Evolutionary conservation across 371 early-diverging fungal genomes (phyloP).

Genomic region (Apophysomyces trapeziformis): DNA sequence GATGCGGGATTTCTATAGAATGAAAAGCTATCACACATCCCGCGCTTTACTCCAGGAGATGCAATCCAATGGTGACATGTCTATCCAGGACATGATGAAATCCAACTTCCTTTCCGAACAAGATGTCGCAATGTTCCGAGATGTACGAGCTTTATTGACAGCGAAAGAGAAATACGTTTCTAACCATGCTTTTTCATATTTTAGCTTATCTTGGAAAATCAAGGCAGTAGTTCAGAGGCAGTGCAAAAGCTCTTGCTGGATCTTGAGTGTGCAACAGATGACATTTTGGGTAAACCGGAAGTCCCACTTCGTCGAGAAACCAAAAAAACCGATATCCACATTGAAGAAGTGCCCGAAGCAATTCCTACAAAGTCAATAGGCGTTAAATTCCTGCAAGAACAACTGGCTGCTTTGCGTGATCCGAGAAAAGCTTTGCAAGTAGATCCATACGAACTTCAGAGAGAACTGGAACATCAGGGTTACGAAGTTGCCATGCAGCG

Average conservation of each 20-base stretch:
- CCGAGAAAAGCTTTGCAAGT: conserved; percentile 42
- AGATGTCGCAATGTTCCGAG: conserved; percentile 50
- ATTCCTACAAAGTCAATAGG: conserved; percentile 67
- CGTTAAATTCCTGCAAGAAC: conserved; percentile 76
- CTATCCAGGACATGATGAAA: conserved; percentile 44
- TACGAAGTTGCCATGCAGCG: conserved; percentile 78
- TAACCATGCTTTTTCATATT: background rate
- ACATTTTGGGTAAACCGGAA: conserved; percentile 25
- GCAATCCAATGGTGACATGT: conserved; percentile 46
- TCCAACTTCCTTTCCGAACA: conserved; percentile 48
- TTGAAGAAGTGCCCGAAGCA: conserved; percentile 40
- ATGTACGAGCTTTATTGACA: conserved; percentile 27
- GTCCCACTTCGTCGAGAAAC: conserved; percentile 15
- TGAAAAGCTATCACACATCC: conserved; percentile 59
- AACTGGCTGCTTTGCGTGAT: conserved; percentile 63
- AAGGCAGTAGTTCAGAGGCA: conserved; percentile 24
- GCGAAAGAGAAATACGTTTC: background rate
- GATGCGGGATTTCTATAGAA: conserved; percentile 29
- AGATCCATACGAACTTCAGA: conserved; percentile 76
- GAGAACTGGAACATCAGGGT: conserved; percentile 85
- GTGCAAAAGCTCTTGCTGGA: conserved; percentile 32
- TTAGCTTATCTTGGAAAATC: conserved; percentile 36
- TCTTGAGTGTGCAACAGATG: conserved; percentile 35
- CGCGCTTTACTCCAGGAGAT: conserved; percentile 71
- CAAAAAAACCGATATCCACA: background rate